These are phyloP conservation scores for Ceratobasidium sp. DNA, from an alignment of 1,284 basidiomycete genomes.

Conservation along the genomic window DNA sequence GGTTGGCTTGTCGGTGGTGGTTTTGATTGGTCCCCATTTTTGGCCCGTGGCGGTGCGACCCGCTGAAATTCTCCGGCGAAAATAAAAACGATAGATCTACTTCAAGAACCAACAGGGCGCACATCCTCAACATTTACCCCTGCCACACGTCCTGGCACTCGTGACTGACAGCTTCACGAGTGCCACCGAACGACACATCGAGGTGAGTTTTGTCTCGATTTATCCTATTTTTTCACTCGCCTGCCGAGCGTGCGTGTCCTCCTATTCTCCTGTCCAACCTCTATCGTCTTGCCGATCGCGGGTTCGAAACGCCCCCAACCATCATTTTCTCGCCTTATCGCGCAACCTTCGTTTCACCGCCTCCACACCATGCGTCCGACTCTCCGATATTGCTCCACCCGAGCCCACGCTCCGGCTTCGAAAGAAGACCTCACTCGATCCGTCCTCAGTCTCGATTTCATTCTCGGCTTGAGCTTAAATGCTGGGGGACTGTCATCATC, in stretches of 20 bases:
- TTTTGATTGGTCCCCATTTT: not conserved
- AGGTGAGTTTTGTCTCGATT: constrained; percentile 60
- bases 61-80: not conserved
- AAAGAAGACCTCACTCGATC: not conserved
- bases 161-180: constrained; percentile 93
- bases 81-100: constrained; percentile 78
- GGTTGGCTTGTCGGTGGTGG: not conserved
- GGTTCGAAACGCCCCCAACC: not conserved
- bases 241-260: not conserved
- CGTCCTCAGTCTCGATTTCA: not conserved
- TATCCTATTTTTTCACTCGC: constrained; percentile 38
- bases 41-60: not conserved
- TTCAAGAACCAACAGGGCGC: constrained; percentile 89
- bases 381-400: constrained; percentile 35
- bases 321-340: not conserved
- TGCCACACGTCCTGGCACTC: constrained; percentile 79
- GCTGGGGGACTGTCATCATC: not conserved
- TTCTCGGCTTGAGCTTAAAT: not conserved
- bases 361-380: constrained; percentile 4
- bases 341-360: constrained; percentile 12
- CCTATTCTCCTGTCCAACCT: not conserved
- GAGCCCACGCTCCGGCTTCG: too few species aligned
- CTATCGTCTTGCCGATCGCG: not conserved
- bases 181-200: constrained; percentile 95
- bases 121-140: constrained; percentile 81